Evolutionary conservation across 176 grass and related monocot genomes (phyloP).

Genomic region (Typha latifolia): DNA sequence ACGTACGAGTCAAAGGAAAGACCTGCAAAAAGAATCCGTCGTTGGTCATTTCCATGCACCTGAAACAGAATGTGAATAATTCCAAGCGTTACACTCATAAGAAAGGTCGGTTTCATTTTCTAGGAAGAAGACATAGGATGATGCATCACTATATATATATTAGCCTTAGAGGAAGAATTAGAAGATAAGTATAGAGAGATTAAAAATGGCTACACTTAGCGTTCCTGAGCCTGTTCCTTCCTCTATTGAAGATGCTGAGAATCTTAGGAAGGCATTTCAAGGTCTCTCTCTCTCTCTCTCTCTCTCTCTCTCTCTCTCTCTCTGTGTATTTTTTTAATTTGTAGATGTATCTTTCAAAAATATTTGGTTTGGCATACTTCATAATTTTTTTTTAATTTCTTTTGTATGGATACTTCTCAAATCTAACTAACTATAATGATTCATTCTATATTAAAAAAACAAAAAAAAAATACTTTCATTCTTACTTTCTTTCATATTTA

Average conservation of each 20-base stretch:
- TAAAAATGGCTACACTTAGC: conserved; percentile 47
- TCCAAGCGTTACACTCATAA: not conserved
- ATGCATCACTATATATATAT: not conserved
- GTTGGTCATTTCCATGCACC: not conserved
- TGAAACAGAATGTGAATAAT: not conserved
- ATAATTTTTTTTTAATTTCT: too few relatives aligned
- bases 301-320: not conserved
- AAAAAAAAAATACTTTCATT: too few relatives aligned
- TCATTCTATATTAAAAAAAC: too few relatives aligned
- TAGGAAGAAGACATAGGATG: not conserved
- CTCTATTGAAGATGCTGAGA: conserved; percentile 58
- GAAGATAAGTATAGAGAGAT: not conserved
- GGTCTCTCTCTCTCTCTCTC: conserved; percentile 21
- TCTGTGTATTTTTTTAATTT: too few relatives aligned
- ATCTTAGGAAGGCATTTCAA: conserved; percentile 68
- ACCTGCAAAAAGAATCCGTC: not conserved
- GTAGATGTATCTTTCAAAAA: too few relatives aligned
- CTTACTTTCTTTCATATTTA: too few relatives aligned
- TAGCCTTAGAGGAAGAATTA: not conserved
- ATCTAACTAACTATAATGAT: too few relatives aligned
- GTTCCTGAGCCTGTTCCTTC: conserved; percentile 50
- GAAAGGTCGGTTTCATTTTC: not conserved
- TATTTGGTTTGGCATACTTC: too few relatives aligned
- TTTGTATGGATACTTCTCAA: too few relatives aligned
- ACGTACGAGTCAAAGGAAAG: too few relatives aligned